phyloP scores from a whole-genome alignment of 1,284 basidiomycete species.

The Cutaneotrichosporon daszewskae region DNA sequence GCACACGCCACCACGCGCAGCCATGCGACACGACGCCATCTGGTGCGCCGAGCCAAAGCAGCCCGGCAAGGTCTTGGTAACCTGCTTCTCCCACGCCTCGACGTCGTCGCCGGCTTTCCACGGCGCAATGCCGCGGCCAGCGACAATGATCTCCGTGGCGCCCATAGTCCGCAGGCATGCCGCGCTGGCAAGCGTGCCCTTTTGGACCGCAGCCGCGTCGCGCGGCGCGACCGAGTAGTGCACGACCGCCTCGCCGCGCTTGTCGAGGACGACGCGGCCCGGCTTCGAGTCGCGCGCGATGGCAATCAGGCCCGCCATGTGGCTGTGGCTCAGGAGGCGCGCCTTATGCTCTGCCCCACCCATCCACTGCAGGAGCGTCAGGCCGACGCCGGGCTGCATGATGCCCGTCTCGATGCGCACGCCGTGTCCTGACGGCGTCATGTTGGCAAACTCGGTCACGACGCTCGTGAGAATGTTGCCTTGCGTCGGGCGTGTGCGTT shows the following conservation, averaged over 20 bases:
- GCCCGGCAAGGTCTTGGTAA: conserved; percentile 19
- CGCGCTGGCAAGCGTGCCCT: conserved; percentile 43
- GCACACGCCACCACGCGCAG: conserved; percentile 36
- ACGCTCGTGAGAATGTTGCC: conserved; percentile 51
- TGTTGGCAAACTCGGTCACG: conserved; percentile 38
- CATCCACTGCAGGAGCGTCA: conserved; percentile 39
- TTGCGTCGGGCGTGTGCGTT: conserved; percentile 48
- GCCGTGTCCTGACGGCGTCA: conserved; percentile 40
- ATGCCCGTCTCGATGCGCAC: conserved; percentile 51
- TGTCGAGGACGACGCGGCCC: conserved; percentile 45
- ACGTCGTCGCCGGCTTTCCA: conserved; percentile 23
- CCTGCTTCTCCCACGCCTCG: conserved; percentile 30
- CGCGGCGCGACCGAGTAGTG: conserved; percentile 45
- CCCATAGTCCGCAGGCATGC: conserved; percentile 48
- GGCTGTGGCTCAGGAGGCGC: conserved; percentile 29
- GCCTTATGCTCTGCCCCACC: conserved; percentile 43
- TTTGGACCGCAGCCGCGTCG: conserved; percentile 42
- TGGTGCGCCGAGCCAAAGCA: conserved; percentile 37
- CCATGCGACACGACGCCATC: conserved; percentile 50
- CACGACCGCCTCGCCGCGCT: conserved; percentile 39
- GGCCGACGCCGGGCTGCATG: conserved; percentile 44
- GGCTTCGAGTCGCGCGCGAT: conserved; percentile 25
- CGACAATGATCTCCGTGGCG: conserved; percentile 46
- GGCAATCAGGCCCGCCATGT: conserved; percentile 24
- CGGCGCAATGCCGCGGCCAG: conserved; percentile 31